Percentiles rank a stretch among this genome's conserved stretches.
Conservation (phyloP, 2,329 filamentous ascomycete genomes). For the Escovopsis weberi region DNA sequence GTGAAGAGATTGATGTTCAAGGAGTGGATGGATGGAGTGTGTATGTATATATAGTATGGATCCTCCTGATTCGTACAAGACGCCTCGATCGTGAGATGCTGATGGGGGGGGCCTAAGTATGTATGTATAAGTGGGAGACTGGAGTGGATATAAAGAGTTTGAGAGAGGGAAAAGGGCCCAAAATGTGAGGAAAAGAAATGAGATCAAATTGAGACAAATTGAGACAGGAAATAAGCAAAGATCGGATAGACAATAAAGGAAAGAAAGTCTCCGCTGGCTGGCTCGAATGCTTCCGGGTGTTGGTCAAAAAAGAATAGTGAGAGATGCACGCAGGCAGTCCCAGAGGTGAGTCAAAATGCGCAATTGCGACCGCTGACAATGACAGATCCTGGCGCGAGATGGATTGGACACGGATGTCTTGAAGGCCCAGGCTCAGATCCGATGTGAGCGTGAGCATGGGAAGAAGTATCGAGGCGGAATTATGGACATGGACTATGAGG, state of each 20-base stretch:
- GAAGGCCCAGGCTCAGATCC: not conserved
- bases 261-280: not conserved
- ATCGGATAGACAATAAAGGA: not conserved
- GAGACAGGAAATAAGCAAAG: not conserved
- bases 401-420: not conserved
- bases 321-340: not conserved
- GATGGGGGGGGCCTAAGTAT: no score
- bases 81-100: no score
- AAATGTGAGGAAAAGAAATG: not conserved
- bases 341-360: not conserved
- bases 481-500: no score
- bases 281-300: not conserved
- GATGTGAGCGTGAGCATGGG: not conserved
- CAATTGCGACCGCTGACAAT: not conserved
- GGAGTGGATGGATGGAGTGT: no score
- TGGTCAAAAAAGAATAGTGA: not conserved
- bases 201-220: not conserved
- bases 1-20: no score
- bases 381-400: not conserved
- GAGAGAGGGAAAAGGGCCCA: no score
- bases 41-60: no score
- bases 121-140: no score
- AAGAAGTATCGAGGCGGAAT: no score
- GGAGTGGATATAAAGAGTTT: no score
- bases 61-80: no score